Base-by-base conservation (phyloP, 192 early-diverging fungal species). In the Dispira parvispora region DNA sequence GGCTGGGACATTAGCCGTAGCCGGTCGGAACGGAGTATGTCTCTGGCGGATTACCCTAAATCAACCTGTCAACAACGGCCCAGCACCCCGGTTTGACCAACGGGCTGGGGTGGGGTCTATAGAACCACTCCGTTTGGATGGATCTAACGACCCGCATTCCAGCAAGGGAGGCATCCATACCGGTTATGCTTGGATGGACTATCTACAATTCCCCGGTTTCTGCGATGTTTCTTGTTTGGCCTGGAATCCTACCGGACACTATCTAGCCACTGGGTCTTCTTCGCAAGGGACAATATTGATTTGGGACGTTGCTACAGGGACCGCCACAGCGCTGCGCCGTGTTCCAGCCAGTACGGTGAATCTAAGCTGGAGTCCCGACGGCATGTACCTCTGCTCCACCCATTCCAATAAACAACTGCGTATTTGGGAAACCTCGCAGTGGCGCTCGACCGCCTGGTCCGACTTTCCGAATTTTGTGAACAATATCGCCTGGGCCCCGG, bases 301-400 rank as follows among this genome's bases (percentile, higher is more conserved):
- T 21, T 77, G 75, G 75, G 75, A 77, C 26, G 68, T 71, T 20
- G 69, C 75, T 3, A 64, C 73, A 14, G 75, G 67, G 25, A 70
- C 71, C 0, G 68, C 71, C 20, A 72, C 71, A 18, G 71, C 74
- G 42, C 63, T 76, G 10, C 69, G 63, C 44, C 68, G 74, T 45
- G 62, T 65, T 20, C 65, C 69, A 12, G 53, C 63, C 3, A 66
- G 71, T 0, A 65, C 74, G 1, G 52, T 70, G 63, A 62, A 63
- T 43, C 61, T 76, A 4, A 50, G 47, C 0, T 32, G 72, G 28
- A 76, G 74, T 43, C 74, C 74, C 2, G 58, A 69, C 49, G 74
- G 69, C 26, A 50, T 63, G 45, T 65, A 72, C 43, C 55, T 72
- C 18, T 60, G 67, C 0, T 72, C 74, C 10, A 68, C 69, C 20